Base-by-base conservation (phyloP, 345 rosid genomes). In the Eucalyptus cloeziana region DNA sequence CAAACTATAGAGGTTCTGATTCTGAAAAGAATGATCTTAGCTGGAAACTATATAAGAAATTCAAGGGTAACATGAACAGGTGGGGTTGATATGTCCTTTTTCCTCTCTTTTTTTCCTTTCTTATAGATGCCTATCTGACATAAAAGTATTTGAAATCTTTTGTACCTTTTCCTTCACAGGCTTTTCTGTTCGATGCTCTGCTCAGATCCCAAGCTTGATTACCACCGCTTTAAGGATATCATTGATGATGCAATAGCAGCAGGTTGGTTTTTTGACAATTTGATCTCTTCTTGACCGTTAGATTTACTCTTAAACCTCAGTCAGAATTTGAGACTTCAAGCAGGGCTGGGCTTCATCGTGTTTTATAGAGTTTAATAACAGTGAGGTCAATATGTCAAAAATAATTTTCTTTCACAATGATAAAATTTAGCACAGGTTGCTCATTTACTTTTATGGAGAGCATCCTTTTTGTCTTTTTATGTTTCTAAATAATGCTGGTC, bases 201-300 rank as follows among this genome's bases (percentile, higher is more conserved):
- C 40, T 40, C 5, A 40, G 40, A 40, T 40, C 40, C 40, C 40
- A 1, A 40, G 40, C 40, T 40, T 40, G 40, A 40, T 40, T 40
- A 40, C 40, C 40, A 40, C 40, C 40, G 40, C 40, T 40, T 40
- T 40, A 40, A 40, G 40, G 40, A 40, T 40, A 40, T 40, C 40
- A 40, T 40, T 40, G 40, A 40, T 40, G 40, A 40, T 40, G 40
- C 40, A 40, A 40, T 40, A 40, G 93, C 94, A 91, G 92, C 95
- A 5, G 98, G 99, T 95, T 88, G 62, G 90, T 67, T 21, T 49
- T 91, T 33, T 40, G 40, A 40, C 40, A 40, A 40, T 49, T 37
- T 50, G 33, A 86, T 30, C 19, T 86, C 40, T 17, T 86, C 56
- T 85, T 25, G 51, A 54, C 60, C 31, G 17, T 86, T 37, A 49